Base-by-base conservation (phyloP, 345 rosid species). In the Ceriops decandra region DNA sequence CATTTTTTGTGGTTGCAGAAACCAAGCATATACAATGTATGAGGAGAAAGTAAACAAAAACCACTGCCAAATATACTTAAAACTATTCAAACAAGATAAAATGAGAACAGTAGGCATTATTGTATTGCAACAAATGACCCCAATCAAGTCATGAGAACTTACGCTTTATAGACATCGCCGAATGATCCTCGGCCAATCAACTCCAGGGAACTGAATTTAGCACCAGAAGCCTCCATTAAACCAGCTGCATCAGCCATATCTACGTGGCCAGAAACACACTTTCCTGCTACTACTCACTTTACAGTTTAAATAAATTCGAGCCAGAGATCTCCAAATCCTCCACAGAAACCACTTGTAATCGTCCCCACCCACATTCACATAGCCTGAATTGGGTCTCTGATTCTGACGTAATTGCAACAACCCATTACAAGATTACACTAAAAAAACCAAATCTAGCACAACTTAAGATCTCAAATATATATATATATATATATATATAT, bases 101-200 rank as follows among this genome's bases (percentile, higher is more conserved):
- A 36, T 2, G 11, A 54, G 20, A 57, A 11, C 33, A 49, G 30
- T 17, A 16, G 42, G 10, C 21, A 47, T 27, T 33, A 47, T 33
- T 65, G 28, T 60, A 53, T 13, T 33, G 17, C 32, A 54, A 60
- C 31, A 71, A 62, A 64, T 19, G 59, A 30, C 47, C 46, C 2
- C 28, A 66, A 51, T 63, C 38, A 51, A 76, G 65, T 54, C 5
- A 27, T 28, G 10, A 64, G 69, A 10, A 87, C 91, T 82, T 82
- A 95, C 99, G 95, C 99, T 87, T 91, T 95, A 81, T 91, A 95
- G 67, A 95, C 99, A 57, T 95, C 99, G 1, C 99, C 99, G 51
- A 95, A 95, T 1, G 99, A 95, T 66, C 99, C 99, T 86, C 92
- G 85, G 11, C 99, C 99, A 5, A 95, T 95, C 76, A 91, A 84